phyloP scores from a whole-genome alignment of 2,329 filamentous ascomycete species.

The Cladosporium phlei region DNA sequence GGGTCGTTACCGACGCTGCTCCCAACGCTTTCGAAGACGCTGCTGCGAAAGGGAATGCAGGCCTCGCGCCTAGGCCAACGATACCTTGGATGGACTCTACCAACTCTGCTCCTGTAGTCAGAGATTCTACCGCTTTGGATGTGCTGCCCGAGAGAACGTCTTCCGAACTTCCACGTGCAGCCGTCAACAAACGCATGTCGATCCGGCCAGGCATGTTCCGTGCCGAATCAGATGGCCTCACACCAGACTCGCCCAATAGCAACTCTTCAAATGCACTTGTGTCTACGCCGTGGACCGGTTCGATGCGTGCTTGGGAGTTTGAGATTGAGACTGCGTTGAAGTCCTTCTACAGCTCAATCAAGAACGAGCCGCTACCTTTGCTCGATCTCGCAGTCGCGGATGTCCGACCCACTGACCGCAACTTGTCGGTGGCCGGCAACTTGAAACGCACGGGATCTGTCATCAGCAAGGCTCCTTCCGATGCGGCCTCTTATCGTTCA shows the following conservation, averaged over 20 bases:
- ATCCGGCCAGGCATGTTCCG: slow-evolving; percentile 36
- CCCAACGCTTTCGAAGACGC: slow-evolving; percentile 58
- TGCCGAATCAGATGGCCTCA: slow-evolving; percentile 29
- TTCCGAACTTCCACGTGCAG: slow-evolving; percentile 25
- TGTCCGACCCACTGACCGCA: slow-evolving; percentile 20
- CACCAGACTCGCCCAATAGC: slow-evolving; percentile 32
- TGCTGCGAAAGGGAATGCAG: slow-evolving; percentile 19
- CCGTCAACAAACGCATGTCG: slow-evolving; percentile 39
- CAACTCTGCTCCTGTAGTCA: slow-evolving; percentile 13
- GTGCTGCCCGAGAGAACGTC: slow-evolving; percentile 24
- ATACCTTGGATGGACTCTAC: slow-evolving; percentile 30
- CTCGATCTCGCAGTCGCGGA: slow-evolving; percentile 44
- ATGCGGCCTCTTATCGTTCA: slow-evolving; percentile 64
- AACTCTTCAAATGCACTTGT: slow-evolving; percentile 69
- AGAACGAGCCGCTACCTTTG: slow-evolving; percentile 77
- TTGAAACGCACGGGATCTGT: slow-evolving; percentile 84
- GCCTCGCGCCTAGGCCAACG: slow-evolving; percentile 20
- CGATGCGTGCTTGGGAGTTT: slow-evolving; percentile 75
- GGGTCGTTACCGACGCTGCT: slow-evolving; percentile 68
- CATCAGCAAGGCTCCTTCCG: slow-evolving; percentile 87
- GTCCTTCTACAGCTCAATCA: slow-evolving; percentile 85
- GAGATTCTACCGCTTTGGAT: slow-evolving; percentile 12
- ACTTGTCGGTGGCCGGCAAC: slow-evolving; percentile 60
- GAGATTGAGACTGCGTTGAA: slow-evolving; percentile 90
- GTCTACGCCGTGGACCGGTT: slow-evolving; percentile 68